Evolutionary conservation across 176 grass and related monocot genomes (phyloP).

Genomic region (Carex cristatella): DNA sequence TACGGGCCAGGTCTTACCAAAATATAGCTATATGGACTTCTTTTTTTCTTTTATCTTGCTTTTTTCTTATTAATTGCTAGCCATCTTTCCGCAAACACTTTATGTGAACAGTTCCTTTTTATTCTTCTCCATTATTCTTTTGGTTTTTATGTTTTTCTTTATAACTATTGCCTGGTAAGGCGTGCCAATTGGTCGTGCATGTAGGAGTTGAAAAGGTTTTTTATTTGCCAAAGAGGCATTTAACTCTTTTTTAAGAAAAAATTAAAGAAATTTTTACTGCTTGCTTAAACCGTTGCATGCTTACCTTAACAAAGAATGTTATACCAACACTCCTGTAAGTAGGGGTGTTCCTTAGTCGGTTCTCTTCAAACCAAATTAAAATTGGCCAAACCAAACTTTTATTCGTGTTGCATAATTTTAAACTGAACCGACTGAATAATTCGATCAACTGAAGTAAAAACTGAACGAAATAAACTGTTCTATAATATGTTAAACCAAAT

Average conservation of each 20-base stretch:
- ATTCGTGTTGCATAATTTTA: too few species aligned
- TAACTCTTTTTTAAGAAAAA: neutral
- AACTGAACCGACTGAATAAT: too few species aligned
- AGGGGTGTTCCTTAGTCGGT: too few species aligned
- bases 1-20: neutral
- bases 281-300: neutral
- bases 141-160: neutral
- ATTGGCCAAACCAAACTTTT: too few species aligned
- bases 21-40: neutral
- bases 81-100: neutral
- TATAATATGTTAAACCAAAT: too few species aligned
- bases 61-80: neutral
- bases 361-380: too few species aligned
- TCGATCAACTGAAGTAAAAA: too few species aligned
- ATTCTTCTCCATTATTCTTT: neutral
- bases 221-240: neutral
- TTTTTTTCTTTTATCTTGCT: neutral
- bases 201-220: constrained; percentile 11
- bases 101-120: neutral
- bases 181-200: neutral
- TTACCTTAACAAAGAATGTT: neutral
- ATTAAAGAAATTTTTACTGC: neutral
- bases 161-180: neutral
- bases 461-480: too few species aligned
- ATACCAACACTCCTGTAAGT: neutral